Evolutionary conservation across 2,329 filamentous ascomycete species (phyloP), one percentile per base, ranked within the genome.

Genomic region (Chrysoporthe austroafricana): DNA sequence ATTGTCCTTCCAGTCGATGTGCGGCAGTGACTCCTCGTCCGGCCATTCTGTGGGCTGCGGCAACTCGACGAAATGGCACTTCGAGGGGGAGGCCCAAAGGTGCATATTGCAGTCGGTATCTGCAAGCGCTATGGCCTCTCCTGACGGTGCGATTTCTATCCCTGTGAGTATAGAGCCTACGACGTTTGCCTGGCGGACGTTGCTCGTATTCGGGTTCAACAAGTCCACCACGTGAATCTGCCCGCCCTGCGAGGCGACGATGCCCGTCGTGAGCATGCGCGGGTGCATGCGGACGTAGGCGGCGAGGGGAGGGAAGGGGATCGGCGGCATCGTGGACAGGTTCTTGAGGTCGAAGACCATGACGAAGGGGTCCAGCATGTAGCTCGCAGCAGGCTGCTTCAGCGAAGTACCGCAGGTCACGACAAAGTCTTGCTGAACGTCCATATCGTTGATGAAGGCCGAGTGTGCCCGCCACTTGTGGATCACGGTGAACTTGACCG

Each of bases 251-350:
- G 95, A 97, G 39, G 94, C 90, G 62, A 99, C 93, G 69, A 99
- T 94, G 74, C 93, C 95, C 0, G 96, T 98, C 0, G 96, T 97
- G 26, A 94, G 91, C 87, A 99, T 92, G 73, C 94, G 91, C 1
- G 96, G 96, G 77, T 99, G 96, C 91, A 99, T 96, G 68, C 96
- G 90, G 54, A 97, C 94, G 81, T 94, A 97, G 46, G 96, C 95
- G 48, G 95, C 96, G 11, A 96, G 94, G 2, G 94, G 91, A 67
- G 96, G 95, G 72, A 91, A 99, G 0, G 96, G 93, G 54, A 99
- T 95, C 0, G 96, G 96, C 4, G 93, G 91, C 76, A 97, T 88
- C 32, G 94, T 93, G 21, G 88, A 87, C 81, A 97, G 87, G 58
- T 93, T 96, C 80, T 97, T 97, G 59, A 99, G 85, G 75, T 98